Base-by-base conservation (phyloP, 805 yeast species). In the Candida berthetii region DNA sequence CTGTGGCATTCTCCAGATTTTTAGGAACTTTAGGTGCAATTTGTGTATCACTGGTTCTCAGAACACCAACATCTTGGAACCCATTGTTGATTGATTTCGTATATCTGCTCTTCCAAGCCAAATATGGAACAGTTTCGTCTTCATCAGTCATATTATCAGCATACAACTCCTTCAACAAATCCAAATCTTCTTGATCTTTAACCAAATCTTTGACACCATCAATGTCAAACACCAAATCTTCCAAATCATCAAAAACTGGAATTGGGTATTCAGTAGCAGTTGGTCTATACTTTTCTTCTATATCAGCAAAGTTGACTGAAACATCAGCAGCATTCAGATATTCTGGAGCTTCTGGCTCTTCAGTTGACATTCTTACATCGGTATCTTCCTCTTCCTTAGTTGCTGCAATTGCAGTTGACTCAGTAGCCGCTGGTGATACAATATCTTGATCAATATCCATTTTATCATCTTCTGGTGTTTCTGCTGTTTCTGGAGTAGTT, bases 181-280 rank as follows among this genome's bases (percentile, higher is more conserved):
- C 57, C 37, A 80, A 62, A 58, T 89, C 97, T 57, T 90, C 96
- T 1, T 76, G 78, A 54, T 89, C 96, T 50, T 76, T 78, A 6
- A 89, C 61, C 3, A 78, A 42, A 2, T 59, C 54, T 47, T 82
- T 84, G 3, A 86, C 48, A 16, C 67, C 66, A 5, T 63, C 65
- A 18, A 88, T 52, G 36, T 74, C 78, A 28, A 61, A 53, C 5
- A 48, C 48, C 13, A 47, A 45, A 3, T 60, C 55, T 5, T 24
- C 32, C 10, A 47, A 28, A 31, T 61, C 62, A 35, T 71, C 72
- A 42, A 67, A 78, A 2, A 83, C 88, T 0, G 88, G 72, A 13
- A 56, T 46, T 1, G 91, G 88, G 4, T 47, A 42, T 1, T 57
- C 71, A 3, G 72, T 64, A 1, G 49, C 48, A 0, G 75, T 62